phyloP scores from a whole-genome alignment of 768 basidiomycete genomes.

The Rhizopogon vulgaris region DNA sequence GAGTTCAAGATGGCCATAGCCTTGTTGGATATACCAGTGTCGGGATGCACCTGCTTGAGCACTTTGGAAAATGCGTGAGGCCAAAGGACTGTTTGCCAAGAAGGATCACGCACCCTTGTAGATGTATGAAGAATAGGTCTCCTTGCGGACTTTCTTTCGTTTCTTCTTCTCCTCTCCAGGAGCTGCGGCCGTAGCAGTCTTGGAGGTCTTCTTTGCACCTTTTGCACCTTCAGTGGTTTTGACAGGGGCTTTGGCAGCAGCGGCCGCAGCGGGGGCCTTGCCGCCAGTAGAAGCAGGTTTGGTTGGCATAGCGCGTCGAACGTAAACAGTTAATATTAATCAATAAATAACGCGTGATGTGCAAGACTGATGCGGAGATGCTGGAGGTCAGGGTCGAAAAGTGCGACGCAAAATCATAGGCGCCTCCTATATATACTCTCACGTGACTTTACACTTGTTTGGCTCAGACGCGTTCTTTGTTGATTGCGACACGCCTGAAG shows the following conservation, averaged over 20 bases:
- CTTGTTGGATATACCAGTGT: conserved; percentile 99
- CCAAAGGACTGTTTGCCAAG: neutral
- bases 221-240: conserved; percentile 50
- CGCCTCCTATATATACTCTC: conserved; percentile 29
- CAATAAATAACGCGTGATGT: neutral
- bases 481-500: conserved; percentile 16
- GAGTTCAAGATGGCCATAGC: conserved; percentile 96
- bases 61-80: conserved; percentile 37
- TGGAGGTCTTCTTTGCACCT: conserved; percentile 75
- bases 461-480: conserved; percentile 33
- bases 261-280: conserved; percentile 57
- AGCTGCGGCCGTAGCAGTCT: conserved; percentile 43
- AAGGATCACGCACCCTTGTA: conserved; percentile 62
- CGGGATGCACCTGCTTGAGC: conserved; percentile 95
- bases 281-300: conserved; percentile 71
- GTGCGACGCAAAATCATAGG: conserved; percentile 2
- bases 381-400: conserved; percentile 14
- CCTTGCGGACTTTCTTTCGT: conserved; percentile 80
- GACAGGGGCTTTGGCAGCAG: conserved; percentile 60
- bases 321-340: neutral
- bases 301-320: conserved; percentile 36
- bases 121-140: conserved; percentile 91
- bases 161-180: conserved; percentile 81
- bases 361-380: conserved; percentile 1
- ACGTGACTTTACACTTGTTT: conserved; percentile 29